Conservation (phyloP, 208 protist genomes). For the Trypanosoma grayi region DNA sequence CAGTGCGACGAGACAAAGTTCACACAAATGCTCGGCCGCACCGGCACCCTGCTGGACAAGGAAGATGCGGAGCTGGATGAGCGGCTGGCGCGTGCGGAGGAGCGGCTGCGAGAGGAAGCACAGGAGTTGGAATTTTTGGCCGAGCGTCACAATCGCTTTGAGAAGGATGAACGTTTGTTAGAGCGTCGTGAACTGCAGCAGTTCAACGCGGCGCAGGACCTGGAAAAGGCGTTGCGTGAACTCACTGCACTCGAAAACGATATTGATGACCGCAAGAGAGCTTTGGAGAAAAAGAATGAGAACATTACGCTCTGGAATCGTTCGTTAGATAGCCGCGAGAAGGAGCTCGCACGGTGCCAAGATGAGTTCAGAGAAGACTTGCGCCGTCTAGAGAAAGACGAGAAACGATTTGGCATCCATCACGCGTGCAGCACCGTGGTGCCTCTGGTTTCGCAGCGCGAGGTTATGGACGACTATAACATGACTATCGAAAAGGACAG, state of each 20-base stretch:
- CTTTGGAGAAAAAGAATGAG: conserved; percentile 63
- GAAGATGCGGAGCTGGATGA: conserved; percentile 53
- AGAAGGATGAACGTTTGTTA: conserved; percentile 40
- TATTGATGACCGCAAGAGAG: conserved; percentile 59
- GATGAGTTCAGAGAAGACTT: conserved; percentile 68
- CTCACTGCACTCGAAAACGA: conserved; percentile 49
- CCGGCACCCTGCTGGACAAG: conserved; percentile 37
- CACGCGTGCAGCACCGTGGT: conserved; percentile 28
- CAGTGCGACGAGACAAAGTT: conserved; percentile 52
- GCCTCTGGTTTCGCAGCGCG: conserved; percentile 67
- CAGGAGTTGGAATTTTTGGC: conserved; percentile 38
- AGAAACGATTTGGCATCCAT: conserved; percentile 55
- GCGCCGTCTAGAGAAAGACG: conserved; percentile 51
- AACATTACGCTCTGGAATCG: conserved; percentile 70
- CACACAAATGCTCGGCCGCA: conserved; percentile 28
- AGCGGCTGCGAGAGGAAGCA: conserved; percentile 45
- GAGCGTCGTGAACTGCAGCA: conserved; percentile 43
- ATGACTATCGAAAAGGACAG: conserved; percentile 87
- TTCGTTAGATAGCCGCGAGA: conserved; percentile 67
- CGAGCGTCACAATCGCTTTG: conserved; percentile 39
- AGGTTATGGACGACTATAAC: conserved; percentile 86
- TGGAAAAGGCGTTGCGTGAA: conserved; percentile 53
- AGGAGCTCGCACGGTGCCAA: conserved; percentile 61
- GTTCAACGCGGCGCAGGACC: conserved; percentile 52
- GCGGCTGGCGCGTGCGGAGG: conserved; percentile 34